phyloP scores from a whole-genome alignment of 306 rosid genomes.

The Alnus glutinosa region DNA sequence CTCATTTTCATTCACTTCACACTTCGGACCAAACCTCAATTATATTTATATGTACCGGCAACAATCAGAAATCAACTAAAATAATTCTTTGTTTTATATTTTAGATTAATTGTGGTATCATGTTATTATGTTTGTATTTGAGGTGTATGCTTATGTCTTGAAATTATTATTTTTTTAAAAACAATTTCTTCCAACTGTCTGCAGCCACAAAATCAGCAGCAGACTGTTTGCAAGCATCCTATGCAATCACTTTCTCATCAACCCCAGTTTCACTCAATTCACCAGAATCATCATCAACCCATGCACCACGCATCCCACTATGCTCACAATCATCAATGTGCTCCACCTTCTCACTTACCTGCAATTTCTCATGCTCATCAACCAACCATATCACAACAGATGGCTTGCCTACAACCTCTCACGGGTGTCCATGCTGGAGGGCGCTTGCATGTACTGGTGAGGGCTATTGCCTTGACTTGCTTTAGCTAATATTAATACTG shows the following conservation, averaged over 20 bases:
- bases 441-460: conserved; percentile 84
- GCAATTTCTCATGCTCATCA: conserved; percentile 85
- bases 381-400: conserved; percentile 75
- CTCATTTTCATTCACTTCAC: conserved; percentile 1
- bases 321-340: conserved; percentile 77
- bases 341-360: conserved; percentile 66
- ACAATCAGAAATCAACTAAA: not conserved
- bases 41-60: not conserved
- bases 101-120: conserved; percentile 18
- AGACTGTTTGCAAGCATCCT: conserved; percentile 65
- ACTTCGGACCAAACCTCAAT: not conserved
- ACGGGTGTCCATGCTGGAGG: conserved; percentile 77
- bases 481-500: conserved; percentile 5
- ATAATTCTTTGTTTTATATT: not conserved
- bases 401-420: conserved; percentile 74
- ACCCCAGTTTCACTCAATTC: conserved; percentile 77
- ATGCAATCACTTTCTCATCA: conserved; percentile 74
- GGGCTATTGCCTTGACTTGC: conserved; percentile 25
- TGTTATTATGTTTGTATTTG: conserved; percentile 15
- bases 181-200: not conserved
- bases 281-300: conserved; percentile 71
- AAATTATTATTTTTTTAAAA: too few relatives aligned
- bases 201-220: conserved; percentile 76
- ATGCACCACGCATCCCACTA: conserved; percentile 69
- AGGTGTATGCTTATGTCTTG: conserved; percentile 7